Conservation (phyloP, 2,329 filamentous ascomycete genomes). For the Hawksworthiomyces lignivorus region DNA sequence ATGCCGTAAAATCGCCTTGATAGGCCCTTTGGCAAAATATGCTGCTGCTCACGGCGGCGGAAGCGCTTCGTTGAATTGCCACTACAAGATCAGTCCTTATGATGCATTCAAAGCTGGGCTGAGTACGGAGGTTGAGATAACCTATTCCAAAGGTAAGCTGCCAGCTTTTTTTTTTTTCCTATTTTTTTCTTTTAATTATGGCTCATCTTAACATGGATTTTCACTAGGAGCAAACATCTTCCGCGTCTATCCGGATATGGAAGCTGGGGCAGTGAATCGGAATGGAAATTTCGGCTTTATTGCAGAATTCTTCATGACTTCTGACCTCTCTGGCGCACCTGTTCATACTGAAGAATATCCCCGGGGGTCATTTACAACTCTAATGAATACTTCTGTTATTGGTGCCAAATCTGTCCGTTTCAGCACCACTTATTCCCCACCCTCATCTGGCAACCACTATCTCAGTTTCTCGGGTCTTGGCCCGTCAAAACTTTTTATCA, state of each 20-base stretch:
- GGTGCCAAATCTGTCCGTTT: slow-evolving; percentile 44
- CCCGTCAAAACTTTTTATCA: slow-evolving; percentile 56
- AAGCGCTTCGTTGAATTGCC: slow-evolving; percentile 51
- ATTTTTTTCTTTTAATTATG: too few species aligned
- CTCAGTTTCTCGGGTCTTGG: slow-evolving; percentile 60
- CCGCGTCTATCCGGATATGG: slow-evolving; percentile 52
- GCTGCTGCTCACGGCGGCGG: slow-evolving; percentile 57
- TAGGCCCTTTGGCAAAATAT: slow-evolving; percentile 51
- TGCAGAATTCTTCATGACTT: neutral
- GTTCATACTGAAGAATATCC: slow-evolving; percentile 35
- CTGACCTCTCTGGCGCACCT: slow-evolving; percentile 35
- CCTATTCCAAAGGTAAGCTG: slow-evolving; percentile 22
- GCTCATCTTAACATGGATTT: too few species aligned
- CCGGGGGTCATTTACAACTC: neutral
- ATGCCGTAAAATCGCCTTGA: slow-evolving; percentile 37
- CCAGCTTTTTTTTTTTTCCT: too few species aligned
- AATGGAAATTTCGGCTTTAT: neutral
- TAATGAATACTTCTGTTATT: slow-evolving; percentile 40
- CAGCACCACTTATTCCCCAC: slow-evolving; percentile 52
- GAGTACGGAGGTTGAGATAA: slow-evolving; percentile 16
- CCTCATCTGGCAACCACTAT: slow-evolving; percentile 54
- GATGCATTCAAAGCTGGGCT: slow-evolving; percentile 58
- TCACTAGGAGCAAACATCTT: slow-evolving; percentile 51
- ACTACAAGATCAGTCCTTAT: slow-evolving; percentile 64
- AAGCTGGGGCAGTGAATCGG: neutral